Evolutionary conservation across 257 asterid species (phyloP), one percentile per base, ranked within the genome.

Genomic region (Solanum microdontum): DNA sequence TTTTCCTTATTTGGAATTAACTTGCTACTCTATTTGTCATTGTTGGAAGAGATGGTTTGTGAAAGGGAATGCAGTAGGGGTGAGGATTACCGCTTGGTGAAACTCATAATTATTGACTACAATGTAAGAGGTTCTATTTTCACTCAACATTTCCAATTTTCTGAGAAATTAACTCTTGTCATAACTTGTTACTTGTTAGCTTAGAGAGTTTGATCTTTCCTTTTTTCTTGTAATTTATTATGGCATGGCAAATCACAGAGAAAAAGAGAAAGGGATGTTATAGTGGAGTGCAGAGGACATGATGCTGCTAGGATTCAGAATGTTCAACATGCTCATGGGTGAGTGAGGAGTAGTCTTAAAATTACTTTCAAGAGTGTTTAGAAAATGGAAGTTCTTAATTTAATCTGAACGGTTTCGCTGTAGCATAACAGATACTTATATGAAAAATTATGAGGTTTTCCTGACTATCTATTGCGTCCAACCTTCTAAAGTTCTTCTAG

Each of bases 41-140:
- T 79, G 64, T 66, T n/a, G 76, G 87, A 88, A 97, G 98, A 97
- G 92, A 89, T 97, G 87, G 94, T 93, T n/a, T 97, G 99, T 88
- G 99, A 95, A 88, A 93, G 99, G 72, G 99, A 97, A 90, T 97
- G 99, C 95, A 97, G 98, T 91, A 89, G 93, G 83, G 99, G 99
- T 34, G 99, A 97, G 93, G 99, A 96, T 90, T 95, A 95, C 89
- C 98, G 98, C 88, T 83, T 97, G 96, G 91, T 96, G 93, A 97
- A 93, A 93, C 99, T 96, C 89, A 96, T 97, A 34, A 86, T 97
- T 33, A 94, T 94, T 19, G 98, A 97, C 91, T 96, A 88, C 79
- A 91, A 87, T 82, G 99, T 97, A 87, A 89, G 95, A 84, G 24
- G 48, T 76, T 64, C 37, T 24, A 69, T 34, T 68, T 24, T 66